These are phyloP conservation scores for Ustilago hordei DNA, from an alignment of 1,284 basidiomycete genomes.

Conservation along the genomic window DNA sequence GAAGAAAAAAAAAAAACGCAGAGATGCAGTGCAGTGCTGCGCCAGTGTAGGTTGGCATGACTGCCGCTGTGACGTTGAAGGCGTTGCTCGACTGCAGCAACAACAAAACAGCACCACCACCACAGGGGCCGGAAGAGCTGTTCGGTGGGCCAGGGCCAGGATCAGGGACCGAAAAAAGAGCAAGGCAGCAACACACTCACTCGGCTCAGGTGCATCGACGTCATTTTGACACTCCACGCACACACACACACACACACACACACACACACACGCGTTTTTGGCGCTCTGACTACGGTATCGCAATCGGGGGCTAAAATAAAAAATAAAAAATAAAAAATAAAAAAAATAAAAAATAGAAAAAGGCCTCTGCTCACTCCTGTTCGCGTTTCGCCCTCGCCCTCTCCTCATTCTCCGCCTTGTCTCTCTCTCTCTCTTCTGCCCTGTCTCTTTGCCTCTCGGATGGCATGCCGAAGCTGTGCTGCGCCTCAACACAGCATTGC, in stretches of 20 bases:
- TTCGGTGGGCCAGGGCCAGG: not conserved
- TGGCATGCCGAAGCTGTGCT: conserved; percentile 11
- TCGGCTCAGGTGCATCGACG: conserved; percentile 8
- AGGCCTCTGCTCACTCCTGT: not conserved
- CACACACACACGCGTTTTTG: not conserved
- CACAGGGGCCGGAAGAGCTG: not conserved
- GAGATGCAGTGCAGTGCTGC: not conserved
- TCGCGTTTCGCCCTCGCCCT: too few relatives aligned
- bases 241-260: not conserved
- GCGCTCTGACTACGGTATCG: not conserved
- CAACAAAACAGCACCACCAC: not conserved
- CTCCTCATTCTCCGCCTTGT: too few relatives aligned
- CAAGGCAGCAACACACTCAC: not conserved
- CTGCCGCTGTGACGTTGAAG: conserved; percentile 7
- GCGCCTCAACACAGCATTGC: conserved; percentile 1
- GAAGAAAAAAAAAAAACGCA: not conserved
- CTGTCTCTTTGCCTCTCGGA: not conserved
- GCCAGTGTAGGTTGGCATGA: conserved; percentile 2
- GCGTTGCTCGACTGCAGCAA: not conserved
- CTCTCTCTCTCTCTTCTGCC: not conserved
- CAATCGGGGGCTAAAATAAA: not conserved
- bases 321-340: too few relatives aligned
- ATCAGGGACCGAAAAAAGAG: not conserved
- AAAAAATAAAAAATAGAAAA: too few relatives aligned
- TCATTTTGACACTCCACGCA: conserved; percentile 11